Base-by-base conservation (phyloP, 805 yeast genomes). In the Nakazawaea ishiwadae region DNA sequence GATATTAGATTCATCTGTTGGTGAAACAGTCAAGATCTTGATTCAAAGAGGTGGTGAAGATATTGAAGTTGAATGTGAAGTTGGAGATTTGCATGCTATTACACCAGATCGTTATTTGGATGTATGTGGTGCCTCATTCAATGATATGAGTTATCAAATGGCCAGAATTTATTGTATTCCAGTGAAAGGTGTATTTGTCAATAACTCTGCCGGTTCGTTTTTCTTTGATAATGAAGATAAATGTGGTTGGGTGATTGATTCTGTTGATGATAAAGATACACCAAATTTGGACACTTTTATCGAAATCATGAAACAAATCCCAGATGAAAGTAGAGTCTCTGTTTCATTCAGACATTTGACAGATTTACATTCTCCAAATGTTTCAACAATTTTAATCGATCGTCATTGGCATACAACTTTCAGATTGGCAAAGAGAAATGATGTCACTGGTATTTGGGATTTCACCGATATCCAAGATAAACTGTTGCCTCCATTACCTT, bases 61-160 rank as follows among this genome's bases (percentile, higher is more conserved):
- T 40, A 58, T 79, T 10, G 59, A 52, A 4, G 71, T 77, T 23
- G 57, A 47, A 4, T 75, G 86, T 40, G 59, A 53, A 15, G 83
- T 90, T 32, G 88, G 83, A 29, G 84, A 90, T 53, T 66, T 90
- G 45, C 96, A 89, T 57, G 66, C 71, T 5, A 85, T 89, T 26
- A 84, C 96, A 0, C 97, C 97, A 23, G 76, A 74, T 53, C 70
- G 89, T 48, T 88, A 77, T 57, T 79, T 90, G 4, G 83, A 81
- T 41, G 91, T 85, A 6, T 82, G 84, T 37, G 96, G 96, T 42
- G 95, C 95, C 1, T 75, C 87, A 0, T 87, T 89, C 63, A 88
- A 89, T 55, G 81, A 85, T 40, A 63, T 90, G 49, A 83, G 95
- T 38, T 90, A 90, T 58, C 96, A 90, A 61, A 70, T 89, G 64